Conservation (phyloP, 176 grass and related monocot species). For the Avena insularis region DNA sequence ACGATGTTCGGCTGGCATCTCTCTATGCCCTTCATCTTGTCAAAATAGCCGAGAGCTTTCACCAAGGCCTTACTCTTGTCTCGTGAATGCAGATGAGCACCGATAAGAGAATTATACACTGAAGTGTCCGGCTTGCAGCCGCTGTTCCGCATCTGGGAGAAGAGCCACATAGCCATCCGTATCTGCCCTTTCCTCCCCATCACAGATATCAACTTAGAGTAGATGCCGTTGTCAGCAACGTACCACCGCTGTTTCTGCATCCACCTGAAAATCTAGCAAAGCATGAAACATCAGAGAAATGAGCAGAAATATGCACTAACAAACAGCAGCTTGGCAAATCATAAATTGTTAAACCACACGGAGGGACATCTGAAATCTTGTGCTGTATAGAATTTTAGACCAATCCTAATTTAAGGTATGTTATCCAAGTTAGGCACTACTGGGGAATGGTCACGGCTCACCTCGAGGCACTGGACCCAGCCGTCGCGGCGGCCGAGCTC, state of each 20-base stretch:
- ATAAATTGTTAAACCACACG: neutral
- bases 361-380: neutral
- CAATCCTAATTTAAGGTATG: neutral
- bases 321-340: neutral
- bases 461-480: conserved; percentile 92
- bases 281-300: neutral
- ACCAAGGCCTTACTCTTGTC: conserved; percentile 81
- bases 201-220: conserved; percentile 91
- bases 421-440: neutral
- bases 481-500: conserved; percentile 81
- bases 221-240: conserved; percentile 90
- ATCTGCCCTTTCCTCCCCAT: conserved; percentile 95
- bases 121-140: conserved; percentile 82
- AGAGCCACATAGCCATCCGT: conserved; percentile 98
- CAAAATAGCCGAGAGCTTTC: conserved; percentile 87
- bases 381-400: neutral
- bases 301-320: neutral
- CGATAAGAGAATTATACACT: conserved; percentile 89
- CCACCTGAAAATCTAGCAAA: conserved; percentile 94
- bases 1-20: conserved; percentile 84
- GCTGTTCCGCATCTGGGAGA: conserved; percentile 93
- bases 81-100: conserved; percentile 78
- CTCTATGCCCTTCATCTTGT: conserved; percentile 93
- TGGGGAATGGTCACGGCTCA: conserved; percentile 18
- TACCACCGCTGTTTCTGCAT: conserved; percentile 98